A percentile compares a stretch with the other conserved stretches of the same genome.
Evolutionary conservation across 768 basidiomycete species (phyloP).

Genomic region (Kwoniella bestiolae): DNA sequence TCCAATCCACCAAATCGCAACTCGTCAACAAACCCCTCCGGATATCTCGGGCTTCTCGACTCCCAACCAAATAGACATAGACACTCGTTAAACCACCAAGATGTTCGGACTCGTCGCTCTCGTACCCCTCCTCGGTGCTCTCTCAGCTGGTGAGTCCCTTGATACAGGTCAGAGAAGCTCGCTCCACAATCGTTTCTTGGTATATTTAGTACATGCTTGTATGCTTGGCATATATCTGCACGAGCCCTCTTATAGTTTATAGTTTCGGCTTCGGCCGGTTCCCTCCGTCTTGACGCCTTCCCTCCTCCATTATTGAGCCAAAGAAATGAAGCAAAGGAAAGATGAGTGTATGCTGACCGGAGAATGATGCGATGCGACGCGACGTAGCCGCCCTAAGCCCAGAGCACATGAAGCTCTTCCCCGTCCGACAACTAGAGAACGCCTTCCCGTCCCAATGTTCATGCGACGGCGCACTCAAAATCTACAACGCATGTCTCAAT

Average conservation of each 20-base stretch:
- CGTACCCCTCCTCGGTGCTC: slow-evolving; percentile 23
- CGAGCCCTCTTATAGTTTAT: neutral
- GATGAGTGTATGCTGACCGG: neutral
- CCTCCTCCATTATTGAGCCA: neutral
- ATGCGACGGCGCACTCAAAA: slow-evolving; percentile 11
- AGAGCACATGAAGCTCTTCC: slow-evolving; percentile 15
- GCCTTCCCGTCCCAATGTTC: slow-evolving; percentile 10
- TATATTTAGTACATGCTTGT: neutral
- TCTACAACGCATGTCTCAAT: slow-evolving; percentile 23
- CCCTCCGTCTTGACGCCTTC: no score
- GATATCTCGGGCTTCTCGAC: neutral
- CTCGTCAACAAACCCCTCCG: neutral
- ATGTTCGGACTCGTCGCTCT: slow-evolving; percentile 27
- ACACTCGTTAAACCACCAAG: neutral
- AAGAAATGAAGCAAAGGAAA: no score
- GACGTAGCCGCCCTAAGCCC: slow-evolving; percentile 16
- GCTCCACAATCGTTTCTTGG: neutral
- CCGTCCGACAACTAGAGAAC: neutral
- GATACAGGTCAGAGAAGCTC: no score
- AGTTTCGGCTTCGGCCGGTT: slow-evolving; percentile 3
- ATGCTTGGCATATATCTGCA: neutral
- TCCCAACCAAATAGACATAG: neutral
- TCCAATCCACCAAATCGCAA: neutral
- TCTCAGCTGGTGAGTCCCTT: slow-evolving; percentile 20
- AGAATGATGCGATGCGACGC: no score